Conservation (phyloP, 352 stramenopile species). For the Peronospora destructor region DNA sequence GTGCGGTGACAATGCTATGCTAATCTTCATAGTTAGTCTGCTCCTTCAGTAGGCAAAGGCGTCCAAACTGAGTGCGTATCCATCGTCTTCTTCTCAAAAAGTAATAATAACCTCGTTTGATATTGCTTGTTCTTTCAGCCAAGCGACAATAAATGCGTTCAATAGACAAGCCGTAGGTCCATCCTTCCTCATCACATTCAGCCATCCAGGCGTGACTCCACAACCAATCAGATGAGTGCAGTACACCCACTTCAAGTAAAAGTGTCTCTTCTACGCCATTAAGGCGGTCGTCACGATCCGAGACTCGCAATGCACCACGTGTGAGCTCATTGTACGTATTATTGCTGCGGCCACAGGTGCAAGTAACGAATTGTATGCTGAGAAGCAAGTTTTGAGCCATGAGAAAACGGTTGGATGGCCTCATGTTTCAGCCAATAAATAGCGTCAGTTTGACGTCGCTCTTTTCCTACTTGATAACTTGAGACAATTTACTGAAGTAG, state of each 20-base stretch:
- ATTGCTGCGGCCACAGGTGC: conserved; percentile 70
- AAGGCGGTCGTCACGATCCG: conserved; percentile 42
- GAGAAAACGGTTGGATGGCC: not conserved
- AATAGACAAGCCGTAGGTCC: conserved; percentile 81
- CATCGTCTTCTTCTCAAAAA: conserved; percentile 68
- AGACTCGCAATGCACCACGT: conserved; percentile 33
- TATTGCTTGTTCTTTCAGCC: conserved; percentile 64
- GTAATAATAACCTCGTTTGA: conserved; percentile 72
- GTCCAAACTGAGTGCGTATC: conserved; percentile 72
- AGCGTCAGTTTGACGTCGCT: conserved; percentile 1
- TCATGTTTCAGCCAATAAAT: conserved; percentile 11
- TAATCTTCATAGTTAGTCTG: not conserved
- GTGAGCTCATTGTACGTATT: conserved; percentile 64
- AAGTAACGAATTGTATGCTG: conserved; percentile 12
- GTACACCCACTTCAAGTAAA: conserved; percentile 54
- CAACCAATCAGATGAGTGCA: conserved; percentile 68
- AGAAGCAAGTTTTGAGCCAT: conserved; percentile 4
- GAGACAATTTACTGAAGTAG: too few relatives aligned
- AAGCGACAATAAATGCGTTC: conserved; percentile 74
- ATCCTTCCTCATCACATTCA: conserved; percentile 80
- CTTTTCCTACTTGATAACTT: conserved; percentile 8
- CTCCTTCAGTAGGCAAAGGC: conserved; percentile 19
- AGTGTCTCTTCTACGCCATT: conserved; percentile 34
- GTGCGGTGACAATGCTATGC: not conserved
- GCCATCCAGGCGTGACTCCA: conserved; percentile 75